Base-by-base conservation (phyloP, 257 asterid genomes). In the Eustoma russellianum region DNA sequence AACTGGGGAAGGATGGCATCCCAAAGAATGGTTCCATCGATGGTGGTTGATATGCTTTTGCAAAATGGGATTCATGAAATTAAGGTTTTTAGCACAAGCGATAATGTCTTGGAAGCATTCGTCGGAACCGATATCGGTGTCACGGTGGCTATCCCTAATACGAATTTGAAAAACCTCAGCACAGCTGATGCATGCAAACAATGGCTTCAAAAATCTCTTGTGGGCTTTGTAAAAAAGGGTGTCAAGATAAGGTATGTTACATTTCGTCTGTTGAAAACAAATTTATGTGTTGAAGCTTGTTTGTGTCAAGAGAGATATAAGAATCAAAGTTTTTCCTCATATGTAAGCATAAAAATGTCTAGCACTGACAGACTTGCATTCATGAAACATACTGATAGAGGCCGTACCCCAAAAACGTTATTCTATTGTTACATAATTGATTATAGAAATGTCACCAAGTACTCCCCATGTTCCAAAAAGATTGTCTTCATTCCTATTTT, bases 11-110 rank as follows among this genome's bases (percentile, higher is more conserved):
- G 66, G 18, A 1, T 41, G 35, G 59, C 66, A 0, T n/a, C 59
- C 3, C 66, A 61, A n/a, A 52, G 66, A 44, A 52, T 61, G 48
- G 53, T 61, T 10, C 66, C 66, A 5, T 61, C 66, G 0, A 61
- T 61, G 66, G 59, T 61, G 40, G 66, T 61, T 9, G 66, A 61
- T 13, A 1, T 52, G 30, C n/a, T 61, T 18, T 1, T 52, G 15
- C 66, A 61, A 28, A 52, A 52, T 19, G 57, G 51, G 13, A 47
- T 63, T 40, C 7, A 5, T 0, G 49, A 54, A 8, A 56, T 63
- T 12, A 63, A 55, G 35, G 5, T 48, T 35, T 54, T 9, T 34
- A 53, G 56, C 2, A 12, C 61, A 9, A 63, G 68, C n/a, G 10
- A 6, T 0, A 63, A 63, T 63, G 68, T 63, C 5, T 1, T 63